Evolutionary conservation across 2,329 filamentous ascomycete species (phyloP).

Genomic region (Pseudovirgaria hyperparasitica): DNA sequence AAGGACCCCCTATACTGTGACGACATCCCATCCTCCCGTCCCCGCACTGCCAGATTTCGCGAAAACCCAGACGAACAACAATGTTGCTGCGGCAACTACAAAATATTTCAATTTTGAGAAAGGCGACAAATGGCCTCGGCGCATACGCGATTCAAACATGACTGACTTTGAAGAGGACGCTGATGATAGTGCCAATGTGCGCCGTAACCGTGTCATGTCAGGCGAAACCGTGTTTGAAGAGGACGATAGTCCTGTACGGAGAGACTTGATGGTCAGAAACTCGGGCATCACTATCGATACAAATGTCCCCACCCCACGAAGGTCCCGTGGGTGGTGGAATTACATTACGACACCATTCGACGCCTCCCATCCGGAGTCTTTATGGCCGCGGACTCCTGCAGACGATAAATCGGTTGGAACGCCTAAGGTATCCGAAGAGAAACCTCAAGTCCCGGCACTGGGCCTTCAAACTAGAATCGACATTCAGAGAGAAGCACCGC

Average conservation of each 20-base stretch:
- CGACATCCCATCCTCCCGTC: slow-evolving; percentile 41
- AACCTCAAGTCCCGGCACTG: no score
- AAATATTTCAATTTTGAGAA: slow-evolving; percentile 2
- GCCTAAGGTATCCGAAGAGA: no score
- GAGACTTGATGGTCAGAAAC: slow-evolving; percentile 9
- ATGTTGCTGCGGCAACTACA: slow-evolving; percentile 1
- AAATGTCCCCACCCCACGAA: slow-evolving; percentile 38
- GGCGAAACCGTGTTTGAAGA: slow-evolving; percentile 60
- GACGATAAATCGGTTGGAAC: no score
- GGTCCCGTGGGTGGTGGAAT: slow-evolving; percentile 66
- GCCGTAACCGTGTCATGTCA: slow-evolving; percentile 33
- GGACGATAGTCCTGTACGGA: slow-evolving; percentile 34
- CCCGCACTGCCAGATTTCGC: slow-evolving; percentile 18
- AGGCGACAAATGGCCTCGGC: slow-evolving; percentile 4
- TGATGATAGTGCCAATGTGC: slow-evolving; percentile 27
- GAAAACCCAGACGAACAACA: slow-evolving; percentile 5
- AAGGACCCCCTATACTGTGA: slow-evolving; percentile 17
- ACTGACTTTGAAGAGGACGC: slow-evolving; percentile 39
- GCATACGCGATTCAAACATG: slow-evolving; percentile 21
- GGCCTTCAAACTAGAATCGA: no score
- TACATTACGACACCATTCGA: slow-evolving; percentile 59
- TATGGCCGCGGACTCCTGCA: slow-evolving; percentile 17
- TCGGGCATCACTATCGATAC: slow-evolving; percentile 25
- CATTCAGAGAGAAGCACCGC: no score
- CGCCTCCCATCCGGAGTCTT: slow-evolving; percentile 21